These are phyloP conservation scores for Fraxinus quadrangulata DNA, from an alignment of 257 asterid genomes.

Conservation along the genomic window DNA sequence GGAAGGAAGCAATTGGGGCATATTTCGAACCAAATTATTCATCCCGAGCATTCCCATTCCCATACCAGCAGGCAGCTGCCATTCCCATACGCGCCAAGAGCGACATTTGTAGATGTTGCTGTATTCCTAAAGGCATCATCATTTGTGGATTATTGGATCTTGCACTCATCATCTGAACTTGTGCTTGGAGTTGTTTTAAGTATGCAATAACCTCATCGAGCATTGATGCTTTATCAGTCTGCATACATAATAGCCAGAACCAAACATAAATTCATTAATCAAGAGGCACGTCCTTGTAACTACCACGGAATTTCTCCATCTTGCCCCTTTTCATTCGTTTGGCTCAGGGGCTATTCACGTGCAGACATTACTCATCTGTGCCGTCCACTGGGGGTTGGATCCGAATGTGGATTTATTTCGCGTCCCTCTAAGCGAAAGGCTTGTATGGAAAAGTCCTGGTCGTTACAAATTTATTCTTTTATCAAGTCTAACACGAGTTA, in stretches of 20 bases:
- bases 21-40: constrained; percentile 34
- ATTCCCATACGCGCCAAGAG: constrained; percentile 61
- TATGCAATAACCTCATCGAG: constrained; percentile 70
- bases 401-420: too few species aligned
- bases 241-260: not conserved
- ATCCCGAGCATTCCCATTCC: constrained; percentile 47
- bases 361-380: too few species aligned
- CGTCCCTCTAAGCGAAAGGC: too few species aligned
- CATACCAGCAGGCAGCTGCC: constrained; percentile 24
- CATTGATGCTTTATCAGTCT: constrained; percentile 85
- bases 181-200: constrained; percentile 66
- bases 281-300: too few species aligned
- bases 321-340: too few species aligned
- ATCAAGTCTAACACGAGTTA: not conserved
- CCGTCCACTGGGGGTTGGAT: too few species aligned
- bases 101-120: constrained; percentile 68
- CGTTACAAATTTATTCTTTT: too few species aligned
- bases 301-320: too few species aligned
- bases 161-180: constrained; percentile 58
- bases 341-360: too few species aligned
- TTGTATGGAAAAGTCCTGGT: too few species aligned
- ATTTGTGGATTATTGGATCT: constrained; percentile 42
- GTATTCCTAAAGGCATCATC: constrained; percentile 60
- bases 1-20: constrained; percentile 34
- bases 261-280: too few species aligned